These are phyloP conservation scores for Populus trichocarpa DNA, from an alignment of 441 rosid species.

Conservation along the genomic window DNA sequence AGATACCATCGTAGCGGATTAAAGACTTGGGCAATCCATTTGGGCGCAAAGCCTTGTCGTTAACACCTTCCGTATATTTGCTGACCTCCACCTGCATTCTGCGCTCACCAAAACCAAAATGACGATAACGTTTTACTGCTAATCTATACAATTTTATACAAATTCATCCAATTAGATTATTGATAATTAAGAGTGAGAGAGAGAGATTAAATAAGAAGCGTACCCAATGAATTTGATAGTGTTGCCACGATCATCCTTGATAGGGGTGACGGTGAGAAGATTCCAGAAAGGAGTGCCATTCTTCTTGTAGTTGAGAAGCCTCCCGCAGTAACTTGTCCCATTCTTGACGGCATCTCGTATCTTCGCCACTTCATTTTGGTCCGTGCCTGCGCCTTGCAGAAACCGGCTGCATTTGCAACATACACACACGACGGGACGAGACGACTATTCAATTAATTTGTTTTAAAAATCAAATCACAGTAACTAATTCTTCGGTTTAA, in stretches of 20 bases:
- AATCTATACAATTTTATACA: slow-evolving; percentile 26
- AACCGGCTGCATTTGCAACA: slow-evolving; percentile 63
- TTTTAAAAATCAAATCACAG: not conserved
- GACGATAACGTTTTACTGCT: slow-evolving; percentile 41
- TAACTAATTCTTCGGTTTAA: not conserved
- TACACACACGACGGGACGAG: slow-evolving; percentile 6
- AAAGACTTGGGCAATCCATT: slow-evolving; percentile 84
- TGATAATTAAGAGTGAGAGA: not conserved
- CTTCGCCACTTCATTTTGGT: slow-evolving; percentile 63
- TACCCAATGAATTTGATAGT: slow-evolving; percentile 94
- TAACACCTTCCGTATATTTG: slow-evolving; percentile 88
- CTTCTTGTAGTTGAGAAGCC: slow-evolving; percentile 93
- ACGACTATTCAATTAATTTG: not conserved
- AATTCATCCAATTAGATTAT: not conserved
- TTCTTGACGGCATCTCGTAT: slow-evolving; percentile 66
- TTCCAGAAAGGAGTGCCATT: slow-evolving; percentile 93
- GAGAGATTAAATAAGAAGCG: slow-evolving; percentile 19
- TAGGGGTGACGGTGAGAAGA: slow-evolving; percentile 87
- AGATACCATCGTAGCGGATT: slow-evolving; percentile 86
- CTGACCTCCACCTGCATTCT: slow-evolving; percentile 99
- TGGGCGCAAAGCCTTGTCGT: slow-evolving; percentile 76
- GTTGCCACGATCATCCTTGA: slow-evolving; percentile 73
- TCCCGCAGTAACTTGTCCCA: slow-evolving; percentile 74
- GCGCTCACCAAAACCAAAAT: slow-evolving; percentile 18
- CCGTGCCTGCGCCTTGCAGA: slow-evolving; percentile 90